These are phyloP conservation scores for Cutaneotrichosporon cutaneum DNA, from an alignment of 1,284 basidiomycete genomes.

Conservation along the genomic window DNA sequence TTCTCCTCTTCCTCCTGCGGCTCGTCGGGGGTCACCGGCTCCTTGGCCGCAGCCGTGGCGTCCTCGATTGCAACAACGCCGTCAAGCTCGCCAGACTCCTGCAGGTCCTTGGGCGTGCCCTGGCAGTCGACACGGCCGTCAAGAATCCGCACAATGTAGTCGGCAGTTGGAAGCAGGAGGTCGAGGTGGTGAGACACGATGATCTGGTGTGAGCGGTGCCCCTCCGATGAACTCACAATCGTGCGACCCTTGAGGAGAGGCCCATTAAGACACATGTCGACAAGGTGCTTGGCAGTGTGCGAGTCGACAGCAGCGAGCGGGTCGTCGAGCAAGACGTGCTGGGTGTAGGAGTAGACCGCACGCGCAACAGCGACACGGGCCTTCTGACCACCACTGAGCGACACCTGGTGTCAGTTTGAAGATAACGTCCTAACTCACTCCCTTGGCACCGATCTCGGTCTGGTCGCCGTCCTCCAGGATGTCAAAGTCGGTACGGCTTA, in stretches of 20 bases:
- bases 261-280: constrained; percentile 64
- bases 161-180: constrained; percentile 62
- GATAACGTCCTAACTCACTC: constrained; percentile 49
- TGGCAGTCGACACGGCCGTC: constrained; percentile 62
- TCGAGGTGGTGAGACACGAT: constrained; percentile 84
- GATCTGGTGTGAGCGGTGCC: constrained; percentile 51
- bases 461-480: constrained; percentile 77
- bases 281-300: constrained; percentile 75
- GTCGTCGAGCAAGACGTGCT: constrained; percentile 81
- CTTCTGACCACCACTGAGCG: constrained; percentile 71
- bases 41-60: constrained; percentile 58
- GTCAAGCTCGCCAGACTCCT: constrained; percentile 57
- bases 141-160: constrained; percentile 66
- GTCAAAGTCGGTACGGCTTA: constrained; percentile 61
- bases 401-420: constrained; percentile 28
- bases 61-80: constrained; percentile 47
- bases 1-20: constrained; percentile 48
- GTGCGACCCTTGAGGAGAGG: constrained; percentile 66
- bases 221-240: constrained; percentile 50
- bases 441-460: constrained; percentile 69
- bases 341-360: constrained; percentile 58
- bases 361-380: constrained; percentile 63
- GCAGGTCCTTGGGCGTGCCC: constrained; percentile 62
- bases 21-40: constrained; percentile 42
- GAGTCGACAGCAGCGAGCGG: constrained; percentile 85